A percentile compares a stretch with the other conserved stretches of the same genome.
These are phyloP conservation scores for Solanum habrochaites DNA, from an alignment of 257 asterid species.

Conservation along the genomic window DNA sequence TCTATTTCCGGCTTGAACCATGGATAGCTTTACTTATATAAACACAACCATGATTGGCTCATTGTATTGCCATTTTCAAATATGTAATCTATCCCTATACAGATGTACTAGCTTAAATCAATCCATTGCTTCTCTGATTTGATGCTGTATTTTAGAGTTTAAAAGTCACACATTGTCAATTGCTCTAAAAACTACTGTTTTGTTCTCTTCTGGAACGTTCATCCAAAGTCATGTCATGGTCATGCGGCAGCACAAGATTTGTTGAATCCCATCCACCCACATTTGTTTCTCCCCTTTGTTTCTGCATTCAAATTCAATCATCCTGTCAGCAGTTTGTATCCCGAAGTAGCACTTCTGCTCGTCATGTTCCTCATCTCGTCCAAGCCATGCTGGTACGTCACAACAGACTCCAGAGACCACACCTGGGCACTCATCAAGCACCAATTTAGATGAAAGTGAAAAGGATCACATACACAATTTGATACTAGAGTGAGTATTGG, in stretches of 20 bases:
- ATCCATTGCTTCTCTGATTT: not conserved
- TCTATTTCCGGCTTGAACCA: not conserved
- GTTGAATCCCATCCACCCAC: constrained; percentile 80
- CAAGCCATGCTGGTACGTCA: constrained; percentile 66
- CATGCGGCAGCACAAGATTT: constrained; percentile 47
- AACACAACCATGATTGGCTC: not conserved
- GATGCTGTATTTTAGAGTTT: not conserved
- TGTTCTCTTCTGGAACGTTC: not conserved
- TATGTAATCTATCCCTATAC: not conserved
- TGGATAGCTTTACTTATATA: not conserved
- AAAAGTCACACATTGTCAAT: not conserved
- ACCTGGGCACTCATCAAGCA: constrained; percentile 16
- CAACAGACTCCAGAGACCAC: constrained; percentile 41
- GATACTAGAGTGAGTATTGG: not conserved
- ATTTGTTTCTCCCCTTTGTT: constrained; percentile 53
- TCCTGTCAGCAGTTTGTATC: constrained; percentile 63
- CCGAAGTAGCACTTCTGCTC: constrained; percentile 65
- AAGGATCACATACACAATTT: not conserved
- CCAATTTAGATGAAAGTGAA: not conserved
- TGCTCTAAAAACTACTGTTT: not conserved
- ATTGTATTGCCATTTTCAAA: not conserved
- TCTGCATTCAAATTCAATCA: constrained; percentile 68
- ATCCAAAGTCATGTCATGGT: constrained; percentile 11
- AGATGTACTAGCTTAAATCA: not conserved
- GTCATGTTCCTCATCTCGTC: constrained; percentile 39